A percentile compares a stretch with the other conserved stretches of the same genome.
Conservation (phyloP, 495 filamentous ascomycete genomes). For the Talaromyces wortmannii region DNA sequence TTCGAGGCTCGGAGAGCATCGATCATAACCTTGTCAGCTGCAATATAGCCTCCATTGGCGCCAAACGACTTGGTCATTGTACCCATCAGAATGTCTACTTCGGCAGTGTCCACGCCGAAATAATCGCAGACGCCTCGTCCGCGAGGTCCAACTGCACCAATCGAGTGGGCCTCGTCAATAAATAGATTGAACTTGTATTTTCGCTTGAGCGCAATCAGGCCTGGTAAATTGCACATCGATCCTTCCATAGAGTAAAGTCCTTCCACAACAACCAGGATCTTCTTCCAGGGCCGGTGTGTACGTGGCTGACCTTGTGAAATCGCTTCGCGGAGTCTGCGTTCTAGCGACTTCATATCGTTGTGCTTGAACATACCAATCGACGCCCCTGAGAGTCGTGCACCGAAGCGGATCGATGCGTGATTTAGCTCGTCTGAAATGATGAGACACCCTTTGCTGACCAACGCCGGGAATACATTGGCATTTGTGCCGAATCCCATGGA, state of each 20-base stretch:
- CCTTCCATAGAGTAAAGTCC: slow-evolving; percentile 99
- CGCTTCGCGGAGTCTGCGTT: slow-evolving; percentile 75
- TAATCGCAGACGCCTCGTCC: slow-evolving; percentile 97
- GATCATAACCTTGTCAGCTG: slow-evolving; percentile 84
- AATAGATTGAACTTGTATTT: slow-evolving; percentile 97
- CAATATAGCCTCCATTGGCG: slow-evolving; percentile 94
- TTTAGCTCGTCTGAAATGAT: slow-evolving; percentile 97
- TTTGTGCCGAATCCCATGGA: slow-evolving; percentile 99
- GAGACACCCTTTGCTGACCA: slow-evolving; percentile 86
- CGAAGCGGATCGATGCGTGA: slow-evolving; percentile 94
- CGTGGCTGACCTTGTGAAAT: slow-evolving; percentile 95
- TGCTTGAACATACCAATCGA: slow-evolving; percentile 96
- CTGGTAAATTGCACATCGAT: slow-evolving; percentile 93
- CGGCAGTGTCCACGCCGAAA: slow-evolving; percentile 78
- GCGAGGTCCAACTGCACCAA: slow-evolving; percentile 82
- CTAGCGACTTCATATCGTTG: slow-evolving; percentile 87
- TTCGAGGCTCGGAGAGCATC: slow-evolving; percentile 83
- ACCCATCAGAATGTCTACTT: slow-evolving; percentile 96
- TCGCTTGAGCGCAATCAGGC: slow-evolving; percentile 74
- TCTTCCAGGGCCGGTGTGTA: slow-evolving; percentile 97
- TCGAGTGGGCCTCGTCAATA: slow-evolving; percentile 93
- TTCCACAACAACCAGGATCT: slow-evolving; percentile 94
- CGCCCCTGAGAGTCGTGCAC: slow-evolving; percentile 86
- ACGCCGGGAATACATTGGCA: slow-evolving; percentile 78
- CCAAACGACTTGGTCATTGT: slow-evolving; percentile 98